A percentile compares a stretch with the other conserved stretches of the same genome.
These are phyloP conservation scores for Phytophthora chlamydospora DNA, from an alignment of 352 stramenopile species.

Conservation along the genomic window DNA sequence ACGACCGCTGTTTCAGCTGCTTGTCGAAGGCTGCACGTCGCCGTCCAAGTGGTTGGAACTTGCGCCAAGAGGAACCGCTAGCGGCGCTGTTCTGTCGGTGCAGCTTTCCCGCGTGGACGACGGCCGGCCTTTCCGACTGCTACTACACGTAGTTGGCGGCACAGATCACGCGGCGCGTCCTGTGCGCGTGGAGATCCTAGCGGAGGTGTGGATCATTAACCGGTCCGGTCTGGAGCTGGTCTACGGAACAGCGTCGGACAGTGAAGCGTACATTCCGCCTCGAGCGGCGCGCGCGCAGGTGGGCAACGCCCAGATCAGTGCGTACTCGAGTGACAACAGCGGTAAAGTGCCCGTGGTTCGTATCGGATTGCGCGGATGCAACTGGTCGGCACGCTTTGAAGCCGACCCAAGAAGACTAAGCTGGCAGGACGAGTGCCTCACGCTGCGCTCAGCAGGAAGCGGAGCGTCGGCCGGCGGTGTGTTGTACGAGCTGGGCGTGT, in stretches of 20 bases:
- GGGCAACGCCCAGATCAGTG: conserved; percentile 75
- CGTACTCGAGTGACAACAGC: conserved; percentile 56
- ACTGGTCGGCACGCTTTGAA: conserved; percentile 77
- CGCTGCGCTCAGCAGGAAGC: conserved; percentile 46
- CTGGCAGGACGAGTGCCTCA: conserved; percentile 86
- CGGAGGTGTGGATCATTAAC: conserved; percentile 86
- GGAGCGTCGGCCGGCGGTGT: conserved; percentile 37
- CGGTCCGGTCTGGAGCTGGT: conserved; percentile 76
- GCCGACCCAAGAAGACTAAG: conserved; percentile 75
- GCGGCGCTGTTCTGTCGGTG: conserved; percentile 61
- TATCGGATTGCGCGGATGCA: conserved; percentile 57
- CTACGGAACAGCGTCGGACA: conserved; percentile 71
- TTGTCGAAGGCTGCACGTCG: conserved; percentile 64
- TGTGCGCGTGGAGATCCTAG: conserved; percentile 43
- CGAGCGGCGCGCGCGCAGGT: conserved; percentile 61
- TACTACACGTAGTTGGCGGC: conserved; percentile 59
- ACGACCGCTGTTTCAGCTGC: conserved; percentile 70
- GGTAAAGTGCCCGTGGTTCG: conserved; percentile 56
- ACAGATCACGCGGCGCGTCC: conserved; percentile 30
- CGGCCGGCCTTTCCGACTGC: conserved; percentile 66
- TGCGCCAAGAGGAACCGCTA: conserved; percentile 46
- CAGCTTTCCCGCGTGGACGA: conserved; percentile 64
- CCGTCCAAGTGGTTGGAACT: conserved; percentile 77
- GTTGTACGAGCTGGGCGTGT: conserved; percentile 84
- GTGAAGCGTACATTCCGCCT: conserved; percentile 66